These are phyloP conservation scores for Phytophthora uliginosa DNA, from an alignment of 352 stramenopile species.

Conservation along the genomic window DNA sequence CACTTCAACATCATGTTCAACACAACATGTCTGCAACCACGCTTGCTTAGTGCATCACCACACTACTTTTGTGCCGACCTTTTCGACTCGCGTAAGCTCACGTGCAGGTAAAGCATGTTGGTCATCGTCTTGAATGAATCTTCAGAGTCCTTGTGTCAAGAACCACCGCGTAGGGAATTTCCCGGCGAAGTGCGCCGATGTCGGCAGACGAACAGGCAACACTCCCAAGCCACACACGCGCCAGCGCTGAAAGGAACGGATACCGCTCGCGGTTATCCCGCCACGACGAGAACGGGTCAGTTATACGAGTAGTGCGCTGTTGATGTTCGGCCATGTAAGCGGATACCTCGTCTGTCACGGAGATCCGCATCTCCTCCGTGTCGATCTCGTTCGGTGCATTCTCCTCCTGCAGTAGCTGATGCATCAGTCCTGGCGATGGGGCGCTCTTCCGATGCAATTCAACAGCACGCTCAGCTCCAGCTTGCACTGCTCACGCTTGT, in stretches of 20 bases:
- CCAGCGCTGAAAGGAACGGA: slow-evolving; percentile 14
- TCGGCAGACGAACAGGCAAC: slow-evolving; percentile 12
- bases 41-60: background rate
- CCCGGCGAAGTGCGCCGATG: slow-evolving; percentile 11
- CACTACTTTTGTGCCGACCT: background rate
- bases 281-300: slow-evolving; percentile 16
- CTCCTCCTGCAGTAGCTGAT: slow-evolving; percentile 11
- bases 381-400: background rate
- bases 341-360: slow-evolving; percentile 13
- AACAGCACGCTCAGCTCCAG: slow-evolving; percentile 4
- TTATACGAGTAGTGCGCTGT: background rate
- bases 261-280: slow-evolving; percentile 11
- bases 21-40: background rate
- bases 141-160: slow-evolving; percentile 10
- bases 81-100: slow-evolving; percentile 8
- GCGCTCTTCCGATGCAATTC: slow-evolving; percentile 4
- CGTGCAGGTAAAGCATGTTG: slow-evolving; percentile 22
- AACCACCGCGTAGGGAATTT: slow-evolving; percentile 14
- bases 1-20: slow-evolving; percentile 1
- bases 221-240: slow-evolving; percentile 17
- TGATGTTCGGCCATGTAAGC: slow-evolving; percentile 7
- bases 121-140: slow-evolving; percentile 8
- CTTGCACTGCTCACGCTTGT: slow-evolving; percentile 37
- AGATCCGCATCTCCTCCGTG: slow-evolving; percentile 11
- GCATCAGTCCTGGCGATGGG: slow-evolving; percentile 11